Evolutionary conservation across 768 basidiomycete genomes (phyloP), one percentile per base, ranked within the genome.

Genomic region (Lactifluus hygrophoroides): DNA sequence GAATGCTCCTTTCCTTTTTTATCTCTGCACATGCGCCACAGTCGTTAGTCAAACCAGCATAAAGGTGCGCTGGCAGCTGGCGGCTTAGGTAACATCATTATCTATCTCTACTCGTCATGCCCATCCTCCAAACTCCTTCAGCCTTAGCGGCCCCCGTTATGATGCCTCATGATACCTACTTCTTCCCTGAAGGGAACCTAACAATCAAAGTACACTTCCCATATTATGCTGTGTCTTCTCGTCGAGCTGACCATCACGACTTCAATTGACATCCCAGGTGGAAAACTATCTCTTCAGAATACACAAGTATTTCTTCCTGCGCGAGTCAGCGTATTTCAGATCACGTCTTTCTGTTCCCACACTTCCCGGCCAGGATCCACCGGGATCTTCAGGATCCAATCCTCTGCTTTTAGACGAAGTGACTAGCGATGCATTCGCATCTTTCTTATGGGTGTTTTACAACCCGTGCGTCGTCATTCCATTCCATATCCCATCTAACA

Each of bases 391-490:
- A 6, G 71, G 71, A 30, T 34, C 61, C n/a, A 65, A 70, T 51
- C 68, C 71, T 1, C 66, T 69, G 52, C 54, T 67, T 9, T 64
- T 73, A 9, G 63, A 68, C 1, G 69, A 68, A 28, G 62, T 68
- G 4, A 51, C 54, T 1, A 65, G 64, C 30, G 59, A 65, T 9
- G 69, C 71, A 7, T 72, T 72, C 21, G 67, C 66, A 0, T 60
- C 65, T 13, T 72, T 72, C 47, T 46, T 71, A 5, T 72, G 70
- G 70, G 64, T 70, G 1, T 72, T 71, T 58, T 72, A 71, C 56
- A 71, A 72, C 50, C 68, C 68, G 70, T 72, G 47, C 44, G 72
- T 69, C 10, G 11, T 47, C 34, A 10, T 17, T 11, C 34, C 1
- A 35, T 28, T 1, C 17, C 32, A 21, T 21, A 11, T 8, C n/a